Evolutionary conservation across 306 rosid genomes (phyloP).

Genomic region (Acacia melanoxylon): DNA sequence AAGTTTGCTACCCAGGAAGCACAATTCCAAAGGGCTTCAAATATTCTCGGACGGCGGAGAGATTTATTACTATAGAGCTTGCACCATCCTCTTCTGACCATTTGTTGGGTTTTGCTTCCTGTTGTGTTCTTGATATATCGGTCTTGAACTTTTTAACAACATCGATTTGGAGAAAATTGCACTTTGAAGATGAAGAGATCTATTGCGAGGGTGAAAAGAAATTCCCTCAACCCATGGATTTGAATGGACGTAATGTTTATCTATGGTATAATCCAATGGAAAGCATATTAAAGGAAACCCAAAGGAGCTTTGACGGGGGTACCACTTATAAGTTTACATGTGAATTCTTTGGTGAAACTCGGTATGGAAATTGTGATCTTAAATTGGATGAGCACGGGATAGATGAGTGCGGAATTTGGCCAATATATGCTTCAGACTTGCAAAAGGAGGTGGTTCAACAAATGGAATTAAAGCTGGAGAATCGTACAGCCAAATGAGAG

Average conservation of each 20-base stretch:
- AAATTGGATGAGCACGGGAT: fast-evolving
- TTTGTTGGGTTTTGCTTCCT: neutral
- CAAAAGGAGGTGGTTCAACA: no score
- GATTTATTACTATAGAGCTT: neutral
- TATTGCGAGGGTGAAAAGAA: neutral
- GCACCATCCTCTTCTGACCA: neutral
- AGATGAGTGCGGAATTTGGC: neutral
- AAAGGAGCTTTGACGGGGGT: neutral
- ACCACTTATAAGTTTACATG: neutral
- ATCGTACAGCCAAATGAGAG: no score
- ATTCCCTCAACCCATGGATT: fast-evolving
- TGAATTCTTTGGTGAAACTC: neutral
- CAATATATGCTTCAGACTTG: neutral
- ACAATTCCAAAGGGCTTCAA: neutral
- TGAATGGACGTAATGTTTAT: no score
- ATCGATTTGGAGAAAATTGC: no score
- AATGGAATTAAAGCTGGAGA: neutral
- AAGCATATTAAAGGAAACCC: neutral
- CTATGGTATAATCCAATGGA: no score
- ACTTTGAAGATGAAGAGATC: neutral
- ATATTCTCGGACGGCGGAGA: neutral
- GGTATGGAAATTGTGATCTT: fast-evolving
- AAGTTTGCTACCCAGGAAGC: neutral
- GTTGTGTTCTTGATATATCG: no score
- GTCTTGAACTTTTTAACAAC: fast-evolving